Conservation (phyloP, 192 early-diverging fungal genomes). For the Backusella macrospora region DNA sequence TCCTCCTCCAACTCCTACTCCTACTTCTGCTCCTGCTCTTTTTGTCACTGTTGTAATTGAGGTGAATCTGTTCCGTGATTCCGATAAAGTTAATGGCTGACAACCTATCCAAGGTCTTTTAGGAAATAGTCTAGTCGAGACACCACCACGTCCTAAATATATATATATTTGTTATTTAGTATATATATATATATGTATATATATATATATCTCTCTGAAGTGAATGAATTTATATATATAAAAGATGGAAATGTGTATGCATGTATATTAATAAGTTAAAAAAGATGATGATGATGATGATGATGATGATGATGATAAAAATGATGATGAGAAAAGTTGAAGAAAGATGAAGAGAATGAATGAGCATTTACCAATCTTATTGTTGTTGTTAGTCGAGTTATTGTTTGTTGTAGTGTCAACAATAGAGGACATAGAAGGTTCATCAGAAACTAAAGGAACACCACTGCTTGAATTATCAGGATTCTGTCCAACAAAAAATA, state of each 20-base stretch:
- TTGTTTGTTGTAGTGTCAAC: constrained; percentile 4
- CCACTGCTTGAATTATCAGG: neutral
- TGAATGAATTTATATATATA: neutral
- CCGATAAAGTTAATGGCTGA: neutral
- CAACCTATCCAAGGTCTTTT: constrained; percentile 22
- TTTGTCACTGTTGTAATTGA: neutral
- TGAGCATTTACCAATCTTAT: neutral
- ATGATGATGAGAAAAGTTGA: neutral
- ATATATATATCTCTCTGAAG: neutral
- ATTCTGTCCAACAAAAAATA: constrained; percentile 1
- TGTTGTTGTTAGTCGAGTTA: neutral
- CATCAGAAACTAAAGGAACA: constrained; percentile 18
- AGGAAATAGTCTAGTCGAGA: constrained; percentile 6
- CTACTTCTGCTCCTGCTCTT: neutral
- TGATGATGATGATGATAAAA: neutral
- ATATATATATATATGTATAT: no score
- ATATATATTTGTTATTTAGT: neutral
- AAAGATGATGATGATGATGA: neutral
- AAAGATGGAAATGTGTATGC: neutral
- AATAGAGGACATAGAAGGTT: constrained; percentile 25
- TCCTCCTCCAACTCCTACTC: neutral
- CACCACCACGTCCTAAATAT: neutral
- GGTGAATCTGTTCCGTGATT: neutral
- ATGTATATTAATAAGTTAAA: neutral
- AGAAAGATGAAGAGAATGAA: neutral